Evolutionary conservation across 257 asterid genomes (phyloP).

Genomic region (Verbascum thapsus): DNA sequence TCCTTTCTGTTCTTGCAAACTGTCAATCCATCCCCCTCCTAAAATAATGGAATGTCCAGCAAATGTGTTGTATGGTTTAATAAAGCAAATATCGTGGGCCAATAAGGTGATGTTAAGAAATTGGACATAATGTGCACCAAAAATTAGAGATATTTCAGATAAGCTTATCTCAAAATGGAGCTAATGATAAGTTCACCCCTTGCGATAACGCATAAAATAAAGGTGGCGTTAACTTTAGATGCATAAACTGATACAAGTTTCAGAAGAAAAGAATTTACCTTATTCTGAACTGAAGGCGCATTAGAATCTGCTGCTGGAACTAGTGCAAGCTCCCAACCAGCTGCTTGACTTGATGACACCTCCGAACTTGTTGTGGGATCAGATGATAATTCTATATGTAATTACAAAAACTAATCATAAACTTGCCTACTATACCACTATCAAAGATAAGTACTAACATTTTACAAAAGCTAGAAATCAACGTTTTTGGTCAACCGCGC

Average conservation of each 20-base stretch:
- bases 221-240: background rate
- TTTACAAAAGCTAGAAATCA: too few species aligned
- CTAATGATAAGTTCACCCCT: background rate
- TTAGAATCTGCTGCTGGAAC: slow-evolving; percentile 39
- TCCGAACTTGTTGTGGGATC: slow-evolving; percentile 32
- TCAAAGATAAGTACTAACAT: too few species aligned
- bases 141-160: background rate
- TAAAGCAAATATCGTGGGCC: background rate
- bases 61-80: background rate
- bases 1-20: too few species aligned
- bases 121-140: background rate
- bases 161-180: background rate
- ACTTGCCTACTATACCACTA: slow-evolving; percentile 15
- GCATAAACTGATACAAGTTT: background rate
- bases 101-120: background rate
- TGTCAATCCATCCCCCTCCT: too few species aligned
- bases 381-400: slow-evolving; percentile 32
- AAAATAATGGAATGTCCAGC: too few species aligned
- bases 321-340: slow-evolving; percentile 73
- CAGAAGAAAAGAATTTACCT: slow-evolving; percentile 36
- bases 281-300: slow-evolving; percentile 30
- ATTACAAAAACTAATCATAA: slow-evolving; percentile 13
- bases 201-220: background rate
- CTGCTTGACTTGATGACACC: slow-evolving; percentile 37
- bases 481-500: too few species aligned